These are phyloP conservation scores for Bromus sterilis DNA, from an alignment of 176 grass and related monocot genomes.

Conservation along the genomic window DNA sequence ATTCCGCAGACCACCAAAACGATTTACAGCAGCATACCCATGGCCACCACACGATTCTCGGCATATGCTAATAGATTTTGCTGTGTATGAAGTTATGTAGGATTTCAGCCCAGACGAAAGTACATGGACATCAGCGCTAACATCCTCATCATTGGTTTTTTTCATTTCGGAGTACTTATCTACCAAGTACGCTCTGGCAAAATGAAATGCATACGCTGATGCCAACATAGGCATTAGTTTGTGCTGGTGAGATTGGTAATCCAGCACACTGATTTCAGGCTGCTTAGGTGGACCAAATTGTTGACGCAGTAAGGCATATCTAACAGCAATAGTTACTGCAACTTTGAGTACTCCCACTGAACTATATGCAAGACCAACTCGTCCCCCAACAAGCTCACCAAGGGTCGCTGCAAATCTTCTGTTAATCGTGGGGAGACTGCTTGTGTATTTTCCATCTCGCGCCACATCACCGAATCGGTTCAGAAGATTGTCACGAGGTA, in stretches of 20 bases:
- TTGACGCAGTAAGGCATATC: conserved; percentile 91
- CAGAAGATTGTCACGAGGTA: conserved; percentile 91
- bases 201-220: conserved; percentile 88
- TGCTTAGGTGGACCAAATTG: conserved; percentile 91
- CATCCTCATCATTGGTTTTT: conserved; percentile 74
- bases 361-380: conserved; percentile 77
- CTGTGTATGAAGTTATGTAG: conserved; percentile 93
- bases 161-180: conserved; percentile 91
- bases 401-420: conserved; percentile 97
- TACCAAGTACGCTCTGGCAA: conserved; percentile 61
- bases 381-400: conserved; percentile 88
- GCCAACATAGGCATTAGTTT: conserved; percentile 97
- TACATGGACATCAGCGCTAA: conserved; percentile 78
- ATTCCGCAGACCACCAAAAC: conserved; percentile 74
- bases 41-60: conserved; percentile 90
- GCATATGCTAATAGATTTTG: conserved; percentile 81
- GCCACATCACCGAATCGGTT: conserved; percentile 95
- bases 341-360: conserved; percentile 85
- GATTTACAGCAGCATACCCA: conserved; percentile 98
- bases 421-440: conserved; percentile 69
- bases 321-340: conserved; percentile 75
- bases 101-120: conserved; percentile 93
- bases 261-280: conserved; percentile 83
- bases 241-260: conserved; percentile 97
- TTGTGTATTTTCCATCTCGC: conserved; percentile 92